Percentiles rank a stretch among this genome's conserved stretches.
Conservation (phyloP, 306 rosid species). For the Quercus rubra region DNA sequence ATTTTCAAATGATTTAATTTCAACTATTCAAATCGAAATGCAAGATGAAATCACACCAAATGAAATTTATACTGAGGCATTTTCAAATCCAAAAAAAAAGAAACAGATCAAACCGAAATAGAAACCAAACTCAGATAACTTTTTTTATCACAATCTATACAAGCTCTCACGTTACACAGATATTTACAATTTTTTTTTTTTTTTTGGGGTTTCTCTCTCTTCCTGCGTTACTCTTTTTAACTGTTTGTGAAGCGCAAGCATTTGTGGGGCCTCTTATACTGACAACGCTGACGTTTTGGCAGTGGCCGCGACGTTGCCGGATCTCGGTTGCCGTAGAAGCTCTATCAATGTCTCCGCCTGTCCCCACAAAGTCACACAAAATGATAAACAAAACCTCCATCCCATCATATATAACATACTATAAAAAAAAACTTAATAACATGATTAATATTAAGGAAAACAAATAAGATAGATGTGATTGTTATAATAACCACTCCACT, state of each 20-base stretch:
- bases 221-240: neutral
- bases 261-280: slow-evolving; percentile 27
- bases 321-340: slow-evolving; percentile 92
- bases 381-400: slow-evolving; percentile 19
- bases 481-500: too few relatives aligned
- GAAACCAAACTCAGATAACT: slow-evolving; percentile 24
- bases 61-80: neutral
- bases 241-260: slow-evolving; percentile 1
- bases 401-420: neutral
- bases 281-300: slow-evolving; percentile 39
- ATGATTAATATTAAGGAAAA: too few relatives aligned
- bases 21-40: too few relatives aligned
- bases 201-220: neutral
- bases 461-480: too few relatives aligned
- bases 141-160: slow-evolving; percentile 38
- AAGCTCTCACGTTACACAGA: slow-evolving; percentile 31
- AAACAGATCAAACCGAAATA: too few relatives aligned
- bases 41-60: too few relatives aligned
- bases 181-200: slow-evolving; percentile 43
- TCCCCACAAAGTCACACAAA: slow-evolving; percentile 29
- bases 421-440: neutral
- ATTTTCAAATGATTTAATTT: too few relatives aligned
- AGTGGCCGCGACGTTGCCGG: slow-evolving; percentile 51
- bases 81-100: neutral
- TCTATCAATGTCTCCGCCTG: slow-evolving; percentile 89